Evolutionary conservation across 805 yeast genomes (phyloP), one percentile per base, ranked within the genome.

Genomic region (Priceomyces castillae): DNA sequence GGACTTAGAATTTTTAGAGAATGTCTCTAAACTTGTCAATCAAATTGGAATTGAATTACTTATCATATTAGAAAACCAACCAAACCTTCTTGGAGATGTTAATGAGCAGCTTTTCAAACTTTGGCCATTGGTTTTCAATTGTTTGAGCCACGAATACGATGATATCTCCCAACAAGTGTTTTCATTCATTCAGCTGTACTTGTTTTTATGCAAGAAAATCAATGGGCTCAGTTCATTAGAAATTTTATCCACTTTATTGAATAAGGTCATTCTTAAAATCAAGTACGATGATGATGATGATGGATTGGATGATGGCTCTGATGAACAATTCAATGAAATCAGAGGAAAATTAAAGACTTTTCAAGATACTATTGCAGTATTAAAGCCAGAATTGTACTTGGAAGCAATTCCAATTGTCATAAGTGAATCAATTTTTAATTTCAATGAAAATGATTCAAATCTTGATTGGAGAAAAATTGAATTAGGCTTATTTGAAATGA

Each of bases 121-220:
- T 15, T 78, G 88, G 71, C 97, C 97, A 17, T 71, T 81, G 23
- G 71, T 86, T 6, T 74, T 92, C 46, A 74, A 74, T 46, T 87
- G 84, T 50, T 74, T 94, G 58, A 76, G 80, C 23, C 85, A 89
- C 60, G 95, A 84, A 49, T 90, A 84, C 57, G 98, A 94, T 62
- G 97, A 94, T 52, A 84, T 92, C 11, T 80, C 95, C 1, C 73
- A 77, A 30, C 95, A 88, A 61, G 85, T 89, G 5, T 85, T 92
- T 57, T 84, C 94, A 7, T 86, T 89, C 54, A 69, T 94, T 37
- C 79, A 86, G 30, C 86, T 81, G 41, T 90, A 83, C 59, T 69
- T 94, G 47, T 66, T 86, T 9, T 75, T 84, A 35, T 67, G 90
- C 51, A 87, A 81, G 65, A 88, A 80, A 57, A 69, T 67, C 46